Evolutionary conservation across 371 early-diverging fungal genomes (phyloP), one percentile per base, ranked within the genome.

Genomic region (Batkoa obscura): DNA sequence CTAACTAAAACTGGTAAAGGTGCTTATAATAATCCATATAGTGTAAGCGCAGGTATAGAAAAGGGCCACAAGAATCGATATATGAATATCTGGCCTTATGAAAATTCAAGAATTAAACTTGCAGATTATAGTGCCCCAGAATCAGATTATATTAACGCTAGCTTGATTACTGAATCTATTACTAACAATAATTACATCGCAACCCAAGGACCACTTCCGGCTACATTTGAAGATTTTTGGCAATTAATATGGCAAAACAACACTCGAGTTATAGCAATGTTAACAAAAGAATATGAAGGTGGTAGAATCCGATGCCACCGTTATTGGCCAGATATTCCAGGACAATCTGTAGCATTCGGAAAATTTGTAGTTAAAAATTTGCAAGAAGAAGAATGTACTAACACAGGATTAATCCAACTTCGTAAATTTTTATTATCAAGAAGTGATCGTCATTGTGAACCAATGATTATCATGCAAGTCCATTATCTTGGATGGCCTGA

Each of bases 401-500:
- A 34, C 31, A 55, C 41, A 6, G 55, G 55, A 33, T 12, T 42
- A 32, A 1, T 55, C 9, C 41, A 23, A 12, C 36, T 55, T 13
- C 36, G 55, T 4, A 55, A 55, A 43, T 42, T 55, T 23, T 2
- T 41, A 12, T 33, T 55, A 13, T 8, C 41, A 2, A 10, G 31
- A 23, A 32, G 12, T 30, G 17, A 13, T 3, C 17, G 48, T 3
- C n/a, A n/a, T n/a, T n/a, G n/a, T n/a, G n/a, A n/a, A n/a, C 47
- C 47, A 30, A 8, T n/a, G 47, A 3, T 52, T 15, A 72, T 89
- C n/a, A 74, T 71, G 36, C 87, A 86, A 58, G 63, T 90, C 2
- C 86, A 90, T 49, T 92, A 79, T 61, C 61, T 76, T 23, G 87
- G 76, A 15, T 94, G 95, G 95, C 84, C 88, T 1, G 95, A 94